Evolutionary conservation across 2,329 filamentous ascomycete genomes (phyloP).

Genomic region (Penicillium sp.): DNA sequence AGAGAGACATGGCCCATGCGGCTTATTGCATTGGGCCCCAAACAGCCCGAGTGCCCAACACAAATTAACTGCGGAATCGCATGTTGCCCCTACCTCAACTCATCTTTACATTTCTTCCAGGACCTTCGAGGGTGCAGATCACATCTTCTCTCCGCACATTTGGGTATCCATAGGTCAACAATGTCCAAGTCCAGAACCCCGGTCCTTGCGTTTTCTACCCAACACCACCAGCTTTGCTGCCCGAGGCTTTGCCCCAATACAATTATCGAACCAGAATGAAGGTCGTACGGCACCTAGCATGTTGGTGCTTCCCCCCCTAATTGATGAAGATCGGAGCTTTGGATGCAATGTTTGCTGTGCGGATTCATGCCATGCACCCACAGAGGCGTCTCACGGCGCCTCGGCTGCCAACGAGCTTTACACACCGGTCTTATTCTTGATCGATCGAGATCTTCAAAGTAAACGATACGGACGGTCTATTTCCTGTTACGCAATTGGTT

Average conservation of each 20-base stretch:
- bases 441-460: slow-evolving; percentile 23
- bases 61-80: slow-evolving; percentile 3
- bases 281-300: slow-evolving; percentile 6
- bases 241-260: slow-evolving; percentile 16
- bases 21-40: slow-evolving; percentile 24
- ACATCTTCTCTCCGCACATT: slow-evolving; percentile 5
- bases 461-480: slow-evolving; percentile 6
- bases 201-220: slow-evolving; percentile 21
- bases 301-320: slow-evolving; percentile 1
- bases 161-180: slow-evolving; percentile 16
- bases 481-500: slow-evolving; percentile 12
- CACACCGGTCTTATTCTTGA: slow-evolving; percentile 13
- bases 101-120: slow-evolving; percentile 13
- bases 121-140: slow-evolving; percentile 20
- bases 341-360: slow-evolving; percentile 8
- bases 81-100: slow-evolving; percentile 17
- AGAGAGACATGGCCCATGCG: slow-evolving; percentile 24
- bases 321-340: slow-evolving; percentile 16
- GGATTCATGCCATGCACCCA: slow-evolving; percentile 10
- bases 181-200: slow-evolving; percentile 13
- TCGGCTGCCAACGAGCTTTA: slow-evolving; percentile 10
- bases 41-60: slow-evolving; percentile 20
- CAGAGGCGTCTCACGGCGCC: slow-evolving; percentile 14
- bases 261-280: slow-evolving; percentile 13
- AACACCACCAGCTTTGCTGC: slow-evolving; percentile 22